Conservation (phyloP, 768 basidiomycete species). For the Lactarius sanguifluus region DNA sequence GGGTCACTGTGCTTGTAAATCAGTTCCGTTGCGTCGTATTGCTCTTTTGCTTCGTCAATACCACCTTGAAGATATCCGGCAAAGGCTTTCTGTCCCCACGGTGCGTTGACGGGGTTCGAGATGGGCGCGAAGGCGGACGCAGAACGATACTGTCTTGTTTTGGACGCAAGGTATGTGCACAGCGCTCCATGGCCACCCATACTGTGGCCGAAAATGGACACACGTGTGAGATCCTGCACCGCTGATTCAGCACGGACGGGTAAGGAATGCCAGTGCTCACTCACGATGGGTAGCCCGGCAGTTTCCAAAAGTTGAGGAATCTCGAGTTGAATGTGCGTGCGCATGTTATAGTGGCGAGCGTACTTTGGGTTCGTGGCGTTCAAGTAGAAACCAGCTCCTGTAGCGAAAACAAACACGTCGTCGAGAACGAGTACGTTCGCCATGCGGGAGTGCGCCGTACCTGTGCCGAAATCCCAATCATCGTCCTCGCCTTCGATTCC, state of each 20-base stretch:
- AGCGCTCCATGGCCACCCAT: constrained; percentile 99
- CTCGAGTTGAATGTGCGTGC: constrained; percentile 79
- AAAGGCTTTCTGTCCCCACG: constrained; percentile 95
- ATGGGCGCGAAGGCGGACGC: constrained; percentile 88
- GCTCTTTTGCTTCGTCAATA: constrained; percentile 65
- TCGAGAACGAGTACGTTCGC: constrained; percentile 12
- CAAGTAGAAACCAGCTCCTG: constrained; percentile 91
- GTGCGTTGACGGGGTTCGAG: constrained; percentile 79
- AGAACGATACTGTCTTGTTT: constrained; percentile 71
- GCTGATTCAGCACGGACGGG: background rate
- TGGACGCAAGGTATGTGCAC: constrained; percentile 80
- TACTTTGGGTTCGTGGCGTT: constrained; percentile 81
- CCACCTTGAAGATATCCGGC: constrained; percentile 78
- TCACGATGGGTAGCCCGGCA: constrained; percentile 74
- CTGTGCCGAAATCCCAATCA: constrained; percentile 90
- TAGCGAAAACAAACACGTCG: background rate
- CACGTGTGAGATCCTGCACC: constrained; percentile 70
- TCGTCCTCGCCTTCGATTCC: constrained; percentile 77
- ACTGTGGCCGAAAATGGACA: constrained; percentile 93
- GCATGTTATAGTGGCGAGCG: constrained; percentile 84
- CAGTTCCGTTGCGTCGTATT: constrained; percentile 86
- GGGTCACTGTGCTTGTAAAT: constrained; percentile 61
- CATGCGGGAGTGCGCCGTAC: constrained; percentile 35
- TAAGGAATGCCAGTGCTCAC: constrained; percentile 1
- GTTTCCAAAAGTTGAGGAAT: constrained; percentile 76